A percentile compares a stretch with the other conserved stretches of the same genome.
phyloP scores from a whole-genome alignment of 2,329 filamentous ascomycete genomes.

The Ciborinia camelliae region DNA sequence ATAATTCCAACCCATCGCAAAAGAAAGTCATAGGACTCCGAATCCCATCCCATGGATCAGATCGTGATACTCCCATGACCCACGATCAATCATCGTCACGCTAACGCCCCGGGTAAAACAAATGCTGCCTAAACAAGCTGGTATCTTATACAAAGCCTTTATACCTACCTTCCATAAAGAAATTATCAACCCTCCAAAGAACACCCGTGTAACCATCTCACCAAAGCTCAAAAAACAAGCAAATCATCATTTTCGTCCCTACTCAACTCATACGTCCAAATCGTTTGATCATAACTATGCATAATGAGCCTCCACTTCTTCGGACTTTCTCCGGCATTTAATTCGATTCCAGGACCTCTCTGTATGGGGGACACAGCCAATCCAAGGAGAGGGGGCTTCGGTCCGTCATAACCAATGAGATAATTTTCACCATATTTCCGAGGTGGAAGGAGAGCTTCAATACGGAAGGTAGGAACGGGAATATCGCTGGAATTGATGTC shows the following conservation, averaged over 20 bases:
- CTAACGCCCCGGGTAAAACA: neutral
- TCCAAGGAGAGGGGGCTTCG: constrained; percentile 53
- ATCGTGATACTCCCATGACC: neutral
- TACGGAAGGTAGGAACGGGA: constrained; percentile 42
- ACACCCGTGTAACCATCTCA: neutral
- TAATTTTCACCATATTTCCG: neutral
- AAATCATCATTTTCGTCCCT: constrained; percentile 40
- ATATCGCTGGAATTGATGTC: constrained; percentile 23
- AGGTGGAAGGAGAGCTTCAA: constrained; percentile 53
- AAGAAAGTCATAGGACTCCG: no score
- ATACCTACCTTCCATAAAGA: neutral
- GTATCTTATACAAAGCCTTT: neutral
- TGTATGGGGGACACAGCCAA: constrained; percentile 65
- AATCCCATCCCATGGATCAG: neutral
- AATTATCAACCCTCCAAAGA: neutral
- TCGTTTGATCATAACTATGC: constrained; percentile 66
- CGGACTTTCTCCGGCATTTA: constrained; percentile 30
- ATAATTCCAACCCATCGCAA: no score
- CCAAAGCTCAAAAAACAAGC: constrained; percentile 25
- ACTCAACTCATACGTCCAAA: constrained; percentile 66
- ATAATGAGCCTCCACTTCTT: constrained; percentile 65
- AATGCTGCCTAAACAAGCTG: neutral
- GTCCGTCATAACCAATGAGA: neutral
- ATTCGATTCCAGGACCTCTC: constrained; percentile 37
- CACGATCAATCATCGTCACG: neutral